Base-by-base conservation (phyloP, 1,139 yeast genomes). In the Candida buenavistaensis region DNA sequence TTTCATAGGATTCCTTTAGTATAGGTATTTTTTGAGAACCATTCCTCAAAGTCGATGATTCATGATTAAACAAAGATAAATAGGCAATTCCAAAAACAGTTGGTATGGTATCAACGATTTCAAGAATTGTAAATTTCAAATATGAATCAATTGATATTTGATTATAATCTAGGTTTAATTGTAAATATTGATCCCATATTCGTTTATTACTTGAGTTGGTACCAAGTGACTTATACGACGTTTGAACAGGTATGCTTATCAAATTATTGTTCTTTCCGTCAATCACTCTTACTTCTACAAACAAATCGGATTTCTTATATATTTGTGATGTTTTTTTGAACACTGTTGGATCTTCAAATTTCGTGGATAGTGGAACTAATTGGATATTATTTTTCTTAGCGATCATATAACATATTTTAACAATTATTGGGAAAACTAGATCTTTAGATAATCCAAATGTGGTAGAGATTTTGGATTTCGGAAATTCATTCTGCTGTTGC, bases 371-470 rank as follows among this genome's bases (percentile, higher is more conserved):
- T 30, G 72, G 66, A 6, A 75, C 59, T n/a, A 69, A 55, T n/a
- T 50, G 55, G 5, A 55, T 42, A 16, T 51, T 6, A 8, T 30
- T 43, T 23, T 55, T 51, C 15, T 42, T 40, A 28, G 47, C 32
- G 35, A 59, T 60, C 3, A 71, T 54, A 36, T 55, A 54, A 52
- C 71, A 64, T 15, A 67, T 45, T 37, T 66, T 68, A 28, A 69
- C 48, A 7, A 52, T 44, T 11, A 69, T 52, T 0, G 87, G 87
- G 2, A 72, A 57, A 20, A 73, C 67, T 15, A 89, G 59, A 51
- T 88, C 95, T 46, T 82, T 80, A 2, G 95, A 82, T 7, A 83
- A 71, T 35, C 88, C 88, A 57, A 86, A 87, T 1, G 89, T 77
- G 27, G 77, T 71, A 24, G 76, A 30, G 75, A 51, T 23, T 23